These are phyloP conservation scores for Cladosporium halotolerans DNA, from an alignment of 2,329 filamentous ascomycete genomes.

Conservation along the genomic window DNA sequence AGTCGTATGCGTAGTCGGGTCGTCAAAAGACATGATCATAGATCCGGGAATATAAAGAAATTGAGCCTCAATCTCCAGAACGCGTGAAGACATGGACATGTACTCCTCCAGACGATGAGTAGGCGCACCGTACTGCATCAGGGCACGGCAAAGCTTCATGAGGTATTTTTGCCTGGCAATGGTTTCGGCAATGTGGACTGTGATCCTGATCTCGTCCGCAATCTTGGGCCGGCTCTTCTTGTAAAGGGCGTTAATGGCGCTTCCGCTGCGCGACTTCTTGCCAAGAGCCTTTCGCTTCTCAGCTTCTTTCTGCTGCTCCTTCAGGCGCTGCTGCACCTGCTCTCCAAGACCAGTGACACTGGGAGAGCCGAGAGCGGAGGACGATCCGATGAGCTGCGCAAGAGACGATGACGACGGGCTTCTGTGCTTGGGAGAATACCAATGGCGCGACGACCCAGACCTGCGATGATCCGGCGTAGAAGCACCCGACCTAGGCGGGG, in stretches of 20 bases:
- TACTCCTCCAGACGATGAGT: conserved; percentile 90
- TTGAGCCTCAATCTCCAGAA: conserved; percentile 81
- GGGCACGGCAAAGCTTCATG: conserved; percentile 71
- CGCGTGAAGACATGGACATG: conserved; percentile 81
- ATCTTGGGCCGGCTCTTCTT: conserved; percentile 32
- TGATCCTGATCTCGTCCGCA: conserved; percentile 52
- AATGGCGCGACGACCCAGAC: conserved; percentile 24
- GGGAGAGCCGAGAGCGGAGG: conserved; percentile 38
- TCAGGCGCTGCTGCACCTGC: conserved; percentile 36
- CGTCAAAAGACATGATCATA: conserved; percentile 90
- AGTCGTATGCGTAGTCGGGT: conserved; percentile 66
- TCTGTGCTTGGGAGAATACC: conserved; percentile 29
- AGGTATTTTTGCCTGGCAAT: conserved; percentile 77
- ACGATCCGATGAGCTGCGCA: conserved; percentile 39
- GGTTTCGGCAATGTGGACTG: conserved; percentile 59
- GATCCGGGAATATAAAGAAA: conserved; percentile 86
- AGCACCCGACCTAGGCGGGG: conserved; percentile 38
- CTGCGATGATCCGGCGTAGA: conserved; percentile 32
- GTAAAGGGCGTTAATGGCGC: conserved; percentile 30
- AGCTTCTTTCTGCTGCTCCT: conserved; percentile 33
- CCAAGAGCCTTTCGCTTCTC: conserved; percentile 20
- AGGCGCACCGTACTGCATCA: conserved; percentile 87
- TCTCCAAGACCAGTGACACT: conserved; percentile 36
- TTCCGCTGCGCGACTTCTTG: conserved; percentile 23
- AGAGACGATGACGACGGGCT: conserved; percentile 38